A percentile compares a stretch with the other conserved stretches of the same genome.
phyloP scores from a whole-genome alignment of 2,329 filamentous ascomycete species.

The Claviceps fusiformis region DNA sequence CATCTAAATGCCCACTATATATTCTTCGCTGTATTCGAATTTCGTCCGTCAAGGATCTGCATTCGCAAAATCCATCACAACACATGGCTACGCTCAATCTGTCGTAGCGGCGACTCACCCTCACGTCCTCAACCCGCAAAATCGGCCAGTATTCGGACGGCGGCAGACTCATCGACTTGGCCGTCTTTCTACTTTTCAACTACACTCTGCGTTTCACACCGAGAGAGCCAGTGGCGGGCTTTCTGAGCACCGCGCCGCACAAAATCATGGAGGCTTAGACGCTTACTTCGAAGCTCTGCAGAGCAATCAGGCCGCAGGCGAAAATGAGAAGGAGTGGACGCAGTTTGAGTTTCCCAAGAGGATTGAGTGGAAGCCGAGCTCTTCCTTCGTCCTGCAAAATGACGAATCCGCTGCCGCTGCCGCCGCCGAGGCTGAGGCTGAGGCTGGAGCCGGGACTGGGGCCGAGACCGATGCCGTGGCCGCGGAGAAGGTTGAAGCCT shows the following conservation, averaged over 20 bases:
- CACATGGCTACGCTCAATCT: slow-evolving; percentile 95
- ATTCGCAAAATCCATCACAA: slow-evolving; percentile 79
- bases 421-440: slow-evolving; percentile 21
- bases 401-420: slow-evolving; percentile 34
- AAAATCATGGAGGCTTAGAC: slow-evolving; percentile 55
- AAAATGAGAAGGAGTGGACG: slow-evolving; percentile 69
- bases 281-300: slow-evolving; percentile 89
- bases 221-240: slow-evolving; percentile 37
- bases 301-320: slow-evolving; percentile 51
- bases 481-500: slow-evolving; percentile 20
- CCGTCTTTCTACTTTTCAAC: slow-evolving; percentile 43
- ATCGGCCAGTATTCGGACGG: slow-evolving; percentile 48
- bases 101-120: slow-evolving; percentile 87
- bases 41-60: slow-evolving; percentile 91
- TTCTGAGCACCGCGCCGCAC: slow-evolving; percentile 41
- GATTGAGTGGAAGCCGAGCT: slow-evolving; percentile 72
- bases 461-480: slow-evolving; percentile 5
- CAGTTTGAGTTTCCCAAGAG: slow-evolving; percentile 81
- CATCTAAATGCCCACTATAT: slow-evolving; percentile 81
- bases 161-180: slow-evolving; percentile 41
- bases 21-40: slow-evolving; percentile 55
- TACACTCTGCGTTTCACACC: slow-evolving; percentile 66
- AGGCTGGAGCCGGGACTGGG: neutral
- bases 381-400: slow-evolving; percentile 43
- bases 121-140: slow-evolving; percentile 61